Base-by-base conservation (phyloP, 78 protist species). In the Dictyostelium capitatum region DNA sequence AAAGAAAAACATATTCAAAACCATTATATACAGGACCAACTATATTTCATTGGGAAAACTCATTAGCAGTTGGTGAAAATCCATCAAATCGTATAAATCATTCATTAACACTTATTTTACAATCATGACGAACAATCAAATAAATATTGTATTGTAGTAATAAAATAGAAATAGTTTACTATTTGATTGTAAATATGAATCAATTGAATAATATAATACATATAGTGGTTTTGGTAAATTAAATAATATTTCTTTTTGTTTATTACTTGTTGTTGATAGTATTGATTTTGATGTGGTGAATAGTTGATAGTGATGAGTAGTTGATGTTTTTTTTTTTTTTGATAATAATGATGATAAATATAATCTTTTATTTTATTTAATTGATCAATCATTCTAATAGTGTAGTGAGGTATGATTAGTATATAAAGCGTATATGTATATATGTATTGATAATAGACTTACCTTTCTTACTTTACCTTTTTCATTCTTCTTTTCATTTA, bases 141-240 rank as follows among this genome's bases (percentile, higher is more conserved):
- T n/a, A n/a, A n/a, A n/a, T n/a, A n/a, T n/a, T n/a, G n/a, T n/a
- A n/a, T n/a, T n/a, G n/a, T n/a, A n/a, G n/a, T n/a, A n/a, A n/a
- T n/a, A n/a, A n/a, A n/a, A n/a, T n/a, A n/a, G n/a, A n/a, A n/a
- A n/a, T 43, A 43, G 46, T 74, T 74, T 50, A 32, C 59, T 57
- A 75, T 30, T 57, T 20, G 92, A 85, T 30, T 48, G 54, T 85
- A 41, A 32, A 77, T 41, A 85, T n/a, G 92, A 85, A 10, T n/a
- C 46, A 0, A 85, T 37, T 5, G 92, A 62, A 32, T 37, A 50
- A 77, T 85, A 85, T 9, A 85, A 32, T 41, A 48, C 28, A 75
- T 85, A 85, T 77, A 85, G 25, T 47, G 92, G 83, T 50, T 85
- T 77, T 43, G 92, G 78, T 77, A 85, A 64, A 77, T 85, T 37